These are phyloP conservation scores for Acacia confusa DNA, from an alignment of 306 rosid species.

Conservation along the genomic window DNA sequence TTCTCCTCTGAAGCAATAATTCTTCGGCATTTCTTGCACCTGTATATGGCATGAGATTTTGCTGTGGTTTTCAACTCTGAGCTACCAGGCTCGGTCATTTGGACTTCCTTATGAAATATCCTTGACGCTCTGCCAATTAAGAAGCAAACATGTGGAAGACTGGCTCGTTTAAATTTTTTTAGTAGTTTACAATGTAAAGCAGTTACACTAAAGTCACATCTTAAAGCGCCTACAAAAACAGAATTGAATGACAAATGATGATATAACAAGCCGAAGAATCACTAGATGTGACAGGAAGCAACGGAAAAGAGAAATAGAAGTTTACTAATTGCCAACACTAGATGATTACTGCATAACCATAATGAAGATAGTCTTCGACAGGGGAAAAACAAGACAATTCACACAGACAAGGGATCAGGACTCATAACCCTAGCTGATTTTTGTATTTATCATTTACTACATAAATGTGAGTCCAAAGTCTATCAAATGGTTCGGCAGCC, in stretches of 20 bases:
- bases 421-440: neutral
- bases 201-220: neutral
- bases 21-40: constrained; percentile 85
- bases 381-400: neutral
- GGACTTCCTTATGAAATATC: constrained; percentile 23
- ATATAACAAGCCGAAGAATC: neutral
- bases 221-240: neutral
- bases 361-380: neutral
- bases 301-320: neutral
- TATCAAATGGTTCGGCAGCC: neutral
- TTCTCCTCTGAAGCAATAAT: constrained; percentile 70
- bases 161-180: neutral
- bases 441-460: neutral
- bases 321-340: neutral
- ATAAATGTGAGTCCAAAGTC: neutral
- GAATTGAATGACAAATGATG: neutral
- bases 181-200: neutral
- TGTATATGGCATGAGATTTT: constrained; percentile 52
- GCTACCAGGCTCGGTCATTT: constrained; percentile 50
- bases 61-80: constrained; percentile 40
- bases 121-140: constrained; percentile 23
- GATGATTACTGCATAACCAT: neutral
- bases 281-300: neutral
- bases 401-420: neutral
- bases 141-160: constrained; percentile 9